A percentile compares a stretch with the other conserved stretches of the same genome.
Conservation (phyloP, 2,329 filamentous ascomycete species). For the Claviceps sp. region DNA sequence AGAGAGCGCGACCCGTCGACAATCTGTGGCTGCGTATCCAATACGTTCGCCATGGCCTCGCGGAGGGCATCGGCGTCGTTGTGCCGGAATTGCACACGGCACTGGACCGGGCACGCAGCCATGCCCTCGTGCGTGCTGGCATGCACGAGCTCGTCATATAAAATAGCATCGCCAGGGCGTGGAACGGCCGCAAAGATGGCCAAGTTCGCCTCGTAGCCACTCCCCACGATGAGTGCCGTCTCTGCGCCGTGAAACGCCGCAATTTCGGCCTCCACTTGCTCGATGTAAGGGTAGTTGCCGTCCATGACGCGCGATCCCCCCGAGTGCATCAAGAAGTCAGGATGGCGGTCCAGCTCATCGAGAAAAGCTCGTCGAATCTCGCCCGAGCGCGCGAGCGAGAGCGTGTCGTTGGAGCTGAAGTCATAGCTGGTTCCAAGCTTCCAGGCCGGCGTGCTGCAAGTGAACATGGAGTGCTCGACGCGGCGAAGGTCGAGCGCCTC, state of each 20-base stretch:
- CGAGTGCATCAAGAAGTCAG: conserved; percentile 27
- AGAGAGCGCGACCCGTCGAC: conserved; percentile 17
- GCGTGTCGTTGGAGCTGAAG: conserved; percentile 55
- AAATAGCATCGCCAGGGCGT: conserved; percentile 37
- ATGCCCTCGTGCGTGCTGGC: conserved; percentile 55
- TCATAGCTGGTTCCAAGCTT: conserved; percentile 21
- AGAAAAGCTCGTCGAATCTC: conserved; percentile 34
- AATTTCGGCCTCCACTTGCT: conserved; percentile 43
- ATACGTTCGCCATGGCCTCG: conserved; percentile 19
- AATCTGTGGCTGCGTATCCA: conserved; percentile 6
- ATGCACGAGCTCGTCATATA: conserved; percentile 55
- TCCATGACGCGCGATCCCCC: conserved; percentile 51
- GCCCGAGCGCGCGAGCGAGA: conserved; percentile 39
- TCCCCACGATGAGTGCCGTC: conserved; percentile 46
- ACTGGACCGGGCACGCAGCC: conserved; percentile 36
- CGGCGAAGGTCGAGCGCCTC: conserved; percentile 17
- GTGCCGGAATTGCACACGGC: conserved; percentile 31
- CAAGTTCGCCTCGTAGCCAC: conserved; percentile 39
- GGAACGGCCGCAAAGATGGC: conserved; percentile 37
- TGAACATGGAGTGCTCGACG: conserved; percentile 11
- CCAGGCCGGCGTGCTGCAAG: conserved; percentile 10
- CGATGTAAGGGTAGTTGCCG: conserved; percentile 47
- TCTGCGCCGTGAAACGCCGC: conserved; percentile 40
- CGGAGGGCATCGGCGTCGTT: conserved; percentile 25
- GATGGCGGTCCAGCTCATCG: conserved; percentile 18